Evolutionary conservation across 305 asterid species (phyloP).

Genomic region (Fraxinus sp.): DNA sequence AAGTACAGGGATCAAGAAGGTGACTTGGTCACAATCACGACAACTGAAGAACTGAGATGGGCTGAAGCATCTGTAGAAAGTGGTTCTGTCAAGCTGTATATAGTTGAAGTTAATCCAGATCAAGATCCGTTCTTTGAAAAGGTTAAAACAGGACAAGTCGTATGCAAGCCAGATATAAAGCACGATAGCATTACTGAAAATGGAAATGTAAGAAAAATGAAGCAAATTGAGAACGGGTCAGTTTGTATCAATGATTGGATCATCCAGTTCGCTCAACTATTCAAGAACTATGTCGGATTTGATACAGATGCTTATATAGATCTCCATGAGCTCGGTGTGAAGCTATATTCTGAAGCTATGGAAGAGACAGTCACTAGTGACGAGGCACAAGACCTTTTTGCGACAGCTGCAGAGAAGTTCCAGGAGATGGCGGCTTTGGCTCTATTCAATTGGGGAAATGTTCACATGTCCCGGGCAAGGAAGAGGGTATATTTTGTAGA

Average conservation of each 20-base stretch:
- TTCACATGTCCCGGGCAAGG: slow-evolving; percentile 79
- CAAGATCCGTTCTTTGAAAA: slow-evolving; percentile 62
- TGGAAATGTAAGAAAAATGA: slow-evolving; percentile 38
- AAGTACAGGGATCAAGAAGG: slow-evolving; percentile 92
- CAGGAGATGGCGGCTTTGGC: slow-evolving; percentile 92
- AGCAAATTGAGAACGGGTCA: slow-evolving; percentile 36
- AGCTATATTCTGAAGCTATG: slow-evolving; percentile 75
- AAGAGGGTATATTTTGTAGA: slow-evolving; percentile 59
- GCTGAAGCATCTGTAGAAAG: slow-evolving; percentile 69
- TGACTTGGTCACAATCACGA: slow-evolving; percentile 81
- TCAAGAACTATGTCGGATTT: slow-evolving; percentile 71
- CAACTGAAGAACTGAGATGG: slow-evolving; percentile 73
- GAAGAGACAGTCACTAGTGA: slow-evolving; percentile 82
- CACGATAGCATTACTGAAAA: slow-evolving; percentile 29
- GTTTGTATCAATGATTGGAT: slow-evolving; percentile 77
- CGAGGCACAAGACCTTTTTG: slow-evolving; percentile 72
- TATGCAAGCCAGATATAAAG: slow-evolving; percentile 21
- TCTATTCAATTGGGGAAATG: slow-evolving; percentile 85
- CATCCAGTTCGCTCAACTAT: slow-evolving; percentile 66
- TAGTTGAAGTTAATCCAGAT: slow-evolving; percentile 65
- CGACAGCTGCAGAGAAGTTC: slow-evolving; percentile 68
- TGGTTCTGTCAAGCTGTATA: slow-evolving; percentile 62
- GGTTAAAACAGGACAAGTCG: slow-evolving; percentile 29
- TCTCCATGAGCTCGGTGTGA: slow-evolving; percentile 75
- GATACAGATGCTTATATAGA: slow-evolving; percentile 70